Evolutionary conservation across 1,139 yeast genomes (phyloP).

Genomic region (Sugiyamaella pinicola): DNA sequence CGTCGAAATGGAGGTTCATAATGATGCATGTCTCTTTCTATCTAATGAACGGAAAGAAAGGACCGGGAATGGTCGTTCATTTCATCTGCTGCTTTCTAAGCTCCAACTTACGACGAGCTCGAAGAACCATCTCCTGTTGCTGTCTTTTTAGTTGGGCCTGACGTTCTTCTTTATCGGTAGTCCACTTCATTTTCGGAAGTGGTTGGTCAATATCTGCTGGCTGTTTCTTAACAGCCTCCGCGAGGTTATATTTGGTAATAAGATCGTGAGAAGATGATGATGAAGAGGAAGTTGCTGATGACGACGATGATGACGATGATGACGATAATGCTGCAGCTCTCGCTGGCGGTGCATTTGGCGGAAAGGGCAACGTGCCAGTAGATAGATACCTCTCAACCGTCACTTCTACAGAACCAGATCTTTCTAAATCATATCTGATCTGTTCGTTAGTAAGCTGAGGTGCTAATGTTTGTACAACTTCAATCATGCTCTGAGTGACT

Average conservation of each 20-base stretch:
- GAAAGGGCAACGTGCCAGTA: slow-evolving; percentile 65
- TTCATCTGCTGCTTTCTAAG: slow-evolving; percentile 28
- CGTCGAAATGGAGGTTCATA: too few relatives aligned
- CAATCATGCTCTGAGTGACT: slow-evolving; percentile 81
- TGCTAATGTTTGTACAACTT: slow-evolving; percentile 79
- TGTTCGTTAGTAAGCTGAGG: slow-evolving; percentile 74
- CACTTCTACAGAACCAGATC: slow-evolving; percentile 76
- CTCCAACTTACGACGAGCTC: slow-evolving; percentile 51
- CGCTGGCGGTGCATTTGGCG: slow-evolving; percentile 48
- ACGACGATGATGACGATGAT: slow-evolving; percentile 22
- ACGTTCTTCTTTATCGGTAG: slow-evolving; percentile 45
- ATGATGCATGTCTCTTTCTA: too few relatives aligned
- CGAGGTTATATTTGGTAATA: slow-evolving; percentile 37
- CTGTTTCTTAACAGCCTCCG: slow-evolving; percentile 22
- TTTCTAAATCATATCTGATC: slow-evolving; percentile 54
- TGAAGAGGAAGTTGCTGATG: slow-evolving; percentile 23
- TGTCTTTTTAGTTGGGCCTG: slow-evolving; percentile 49
- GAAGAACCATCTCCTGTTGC: slow-evolving; percentile 53
- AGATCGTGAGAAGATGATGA: slow-evolving; percentile 27
- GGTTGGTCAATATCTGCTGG: slow-evolving; percentile 10
- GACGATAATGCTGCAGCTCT: not conserved
- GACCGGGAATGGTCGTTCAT: not conserved
- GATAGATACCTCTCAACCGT: slow-evolving; percentile 74
- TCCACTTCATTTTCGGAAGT: slow-evolving; percentile 42
- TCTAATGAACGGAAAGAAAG: too few relatives aligned